A percentile compares a stretch with the other conserved stretches of the same genome.
These are phyloP conservation scores for Leishmania tropica DNA, from an alignment of 208 protist species.

Conservation along the genomic window DNA sequence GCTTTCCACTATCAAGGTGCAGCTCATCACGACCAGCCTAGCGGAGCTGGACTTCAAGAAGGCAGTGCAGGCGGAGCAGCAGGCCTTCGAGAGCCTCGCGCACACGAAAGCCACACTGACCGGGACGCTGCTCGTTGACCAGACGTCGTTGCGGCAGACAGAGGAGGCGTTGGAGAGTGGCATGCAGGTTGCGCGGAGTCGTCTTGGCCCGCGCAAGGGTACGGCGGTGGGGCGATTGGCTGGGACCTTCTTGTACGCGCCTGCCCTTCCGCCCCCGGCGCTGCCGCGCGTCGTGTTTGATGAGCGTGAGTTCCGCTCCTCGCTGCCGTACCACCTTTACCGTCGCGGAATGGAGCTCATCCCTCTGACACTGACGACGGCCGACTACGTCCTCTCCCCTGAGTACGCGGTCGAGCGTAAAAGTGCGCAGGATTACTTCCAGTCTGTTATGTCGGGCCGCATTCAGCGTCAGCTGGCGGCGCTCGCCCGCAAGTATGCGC, in stretches of 20 bases:
- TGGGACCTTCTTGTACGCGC: neutral
- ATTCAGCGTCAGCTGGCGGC: constrained; percentile 73
- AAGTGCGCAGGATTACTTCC: constrained; percentile 72
- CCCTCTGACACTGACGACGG: constrained; percentile 77
- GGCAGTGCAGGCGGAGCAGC: constrained; percentile 50
- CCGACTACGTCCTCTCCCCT: constrained; percentile 85
- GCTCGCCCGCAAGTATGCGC: constrained; percentile 60
- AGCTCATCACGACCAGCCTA: constrained; percentile 62
- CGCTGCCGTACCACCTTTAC: constrained; percentile 78
- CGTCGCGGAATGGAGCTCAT: constrained; percentile 72
- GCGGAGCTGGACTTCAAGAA: constrained; percentile 38
- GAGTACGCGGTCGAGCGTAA: constrained; percentile 85
- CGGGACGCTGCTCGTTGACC: constrained; percentile 65
- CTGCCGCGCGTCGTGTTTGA: constrained; percentile 78
- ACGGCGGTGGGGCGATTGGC: constrained; percentile 4
- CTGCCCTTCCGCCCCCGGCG: neutral
- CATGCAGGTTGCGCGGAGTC: constrained; percentile 16
- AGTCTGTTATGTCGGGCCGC: constrained; percentile 74
- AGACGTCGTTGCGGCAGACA: constrained; percentile 48
- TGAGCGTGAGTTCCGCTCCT: constrained; percentile 85
- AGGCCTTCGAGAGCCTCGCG: constrained; percentile 70
- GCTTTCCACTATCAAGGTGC: constrained; percentile 47
- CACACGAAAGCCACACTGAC: constrained; percentile 79
- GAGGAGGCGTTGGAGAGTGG: constrained; percentile 59
- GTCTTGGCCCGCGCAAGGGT: constrained; percentile 1